Evolutionary conservation across 257 asterid genomes (phyloP).

Genomic region (Buddleja alternifolia): DNA sequence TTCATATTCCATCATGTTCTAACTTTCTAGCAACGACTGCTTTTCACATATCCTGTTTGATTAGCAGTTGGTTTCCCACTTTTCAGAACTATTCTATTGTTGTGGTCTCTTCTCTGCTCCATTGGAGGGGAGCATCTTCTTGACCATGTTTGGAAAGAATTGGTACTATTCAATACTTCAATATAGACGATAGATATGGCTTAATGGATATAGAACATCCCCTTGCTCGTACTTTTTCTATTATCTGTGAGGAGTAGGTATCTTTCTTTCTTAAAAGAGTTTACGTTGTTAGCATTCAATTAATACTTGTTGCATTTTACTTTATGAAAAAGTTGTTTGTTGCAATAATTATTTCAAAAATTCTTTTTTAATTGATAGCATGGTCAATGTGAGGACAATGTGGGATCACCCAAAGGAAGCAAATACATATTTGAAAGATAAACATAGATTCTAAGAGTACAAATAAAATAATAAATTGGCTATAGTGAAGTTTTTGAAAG

Average conservation of each 20-base stretch:
- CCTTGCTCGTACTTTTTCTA: constrained; percentile 7
- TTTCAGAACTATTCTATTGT: constrained; percentile 38
- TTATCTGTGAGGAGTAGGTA: constrained; percentile 19
- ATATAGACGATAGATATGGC: constrained; percentile 56
- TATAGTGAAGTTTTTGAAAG: neutral
- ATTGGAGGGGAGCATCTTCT: constrained; percentile 57
- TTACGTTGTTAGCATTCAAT: constrained; percentile 21
- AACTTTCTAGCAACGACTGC: too few relatives aligned
- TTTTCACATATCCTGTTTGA: constrained; percentile 43
- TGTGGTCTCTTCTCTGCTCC: constrained; percentile 51
- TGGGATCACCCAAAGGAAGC: neutral
- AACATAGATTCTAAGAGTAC: neutral
- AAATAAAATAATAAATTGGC: neutral
- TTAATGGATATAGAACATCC: constrained; percentile 48
- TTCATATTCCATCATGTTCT: neutral
- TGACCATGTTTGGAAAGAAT: constrained; percentile 73
- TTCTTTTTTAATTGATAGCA: neutral
- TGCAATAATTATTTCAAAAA: neutral
- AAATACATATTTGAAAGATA: neutral
- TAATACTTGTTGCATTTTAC: neutral
- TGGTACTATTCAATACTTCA: constrained; percentile 67
- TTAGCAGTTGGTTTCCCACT: constrained; percentile 44
- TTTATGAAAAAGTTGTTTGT: neutral
- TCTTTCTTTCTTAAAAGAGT: constrained; percentile 8
- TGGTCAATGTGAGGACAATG: neutral